Evolutionary conservation across 306 rosid genomes (phyloP).

Genomic region (Potentilla sterilis): DNA sequence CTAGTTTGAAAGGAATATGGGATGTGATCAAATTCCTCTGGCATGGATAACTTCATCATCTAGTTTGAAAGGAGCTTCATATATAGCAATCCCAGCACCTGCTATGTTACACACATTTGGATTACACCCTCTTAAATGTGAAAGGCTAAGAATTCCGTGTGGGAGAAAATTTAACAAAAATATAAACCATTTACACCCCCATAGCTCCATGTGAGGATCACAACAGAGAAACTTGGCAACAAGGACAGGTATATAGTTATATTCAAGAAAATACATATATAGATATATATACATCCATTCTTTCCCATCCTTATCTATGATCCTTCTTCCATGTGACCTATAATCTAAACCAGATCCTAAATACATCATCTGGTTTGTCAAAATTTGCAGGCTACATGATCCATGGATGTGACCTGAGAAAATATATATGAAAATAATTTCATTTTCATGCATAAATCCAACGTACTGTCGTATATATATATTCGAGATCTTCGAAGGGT

Average conservation of each 20-base stretch:
- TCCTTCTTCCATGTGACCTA: constrained; percentile 36
- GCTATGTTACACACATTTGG: constrained; percentile 21
- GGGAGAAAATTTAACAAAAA: constrained; percentile 20
- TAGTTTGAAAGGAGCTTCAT: constrained; percentile 3
- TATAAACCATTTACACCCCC: not conserved
- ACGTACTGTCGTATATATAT: not conserved
- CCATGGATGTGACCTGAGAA: constrained; percentile 18
- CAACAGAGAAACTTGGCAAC: constrained; percentile 24
- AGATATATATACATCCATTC: not conserved
- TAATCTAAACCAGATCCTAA: not conserved
- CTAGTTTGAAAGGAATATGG: not conserved
- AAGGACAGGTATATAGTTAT: constrained; percentile 23
- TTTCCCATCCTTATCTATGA: constrained; percentile 27
- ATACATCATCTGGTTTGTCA: constrained; percentile 23
- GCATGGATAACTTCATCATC: not conserved
- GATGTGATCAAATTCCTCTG: constrained; percentile 3
- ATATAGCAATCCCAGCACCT: constrained; percentile 36
- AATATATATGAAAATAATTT: not conserved
- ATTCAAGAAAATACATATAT: not conserved
- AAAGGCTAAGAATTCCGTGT: not conserved
- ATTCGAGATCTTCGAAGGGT: not conserved
- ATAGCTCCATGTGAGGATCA: constrained; percentile 19
- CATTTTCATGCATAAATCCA: not conserved
- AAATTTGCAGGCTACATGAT: constrained; percentile 18
- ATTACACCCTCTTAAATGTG: not conserved